A percentile compares a stretch with the other conserved stretches of the same genome.
These are phyloP conservation scores for Pistacia vera DNA, from an alignment of 345 rosid genomes.

Conservation along the genomic window DNA sequence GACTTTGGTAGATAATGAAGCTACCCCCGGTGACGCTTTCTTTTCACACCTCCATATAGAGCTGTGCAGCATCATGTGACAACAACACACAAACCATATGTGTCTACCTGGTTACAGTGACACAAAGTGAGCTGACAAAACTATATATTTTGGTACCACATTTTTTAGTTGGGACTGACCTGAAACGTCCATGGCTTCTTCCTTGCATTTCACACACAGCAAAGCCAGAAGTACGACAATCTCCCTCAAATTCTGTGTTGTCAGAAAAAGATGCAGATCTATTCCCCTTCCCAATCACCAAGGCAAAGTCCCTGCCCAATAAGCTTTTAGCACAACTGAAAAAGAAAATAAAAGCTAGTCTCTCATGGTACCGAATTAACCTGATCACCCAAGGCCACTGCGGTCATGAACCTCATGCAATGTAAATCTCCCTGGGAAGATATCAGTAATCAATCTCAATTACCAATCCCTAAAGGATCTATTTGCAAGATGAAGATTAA, in stretches of 20 bases:
- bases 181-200: slow-evolving; percentile 91
- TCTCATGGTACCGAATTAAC: slow-evolving; percentile 33
- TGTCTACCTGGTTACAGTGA: slow-evolving; percentile 63
- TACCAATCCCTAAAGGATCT: neutral
- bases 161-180: slow-evolving; percentile 41
- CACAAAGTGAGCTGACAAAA: slow-evolving; percentile 10
- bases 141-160: slow-evolving; percentile 13
- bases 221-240: slow-evolving; percentile 91
- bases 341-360: neutral
- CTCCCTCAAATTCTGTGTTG: slow-evolving; percentile 59
- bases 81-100: slow-evolving; percentile 75
- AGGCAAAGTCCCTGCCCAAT: slow-evolving; percentile 85
- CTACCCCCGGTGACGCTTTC: slow-evolving; percentile 54
- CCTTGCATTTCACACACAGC: slow-evolving; percentile 89
- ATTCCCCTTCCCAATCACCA: slow-evolving; percentile 95
- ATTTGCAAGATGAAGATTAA: neutral
- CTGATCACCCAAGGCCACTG: slow-evolving; percentile 80
- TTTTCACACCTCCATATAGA: slow-evolving; percentile 65
- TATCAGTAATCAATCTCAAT: slow-evolving; percentile 10
- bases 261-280: slow-evolving; percentile 80
- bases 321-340: slow-evolving; percentile 5
- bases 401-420: slow-evolving; percentile 53
- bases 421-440: slow-evolving; percentile 54
- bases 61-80: slow-evolving; percentile 91
- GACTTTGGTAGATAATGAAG: slow-evolving; percentile 56